Conservation (phyloP, 805 yeast species). For the Hanseniaspora nectarophila region DNA sequence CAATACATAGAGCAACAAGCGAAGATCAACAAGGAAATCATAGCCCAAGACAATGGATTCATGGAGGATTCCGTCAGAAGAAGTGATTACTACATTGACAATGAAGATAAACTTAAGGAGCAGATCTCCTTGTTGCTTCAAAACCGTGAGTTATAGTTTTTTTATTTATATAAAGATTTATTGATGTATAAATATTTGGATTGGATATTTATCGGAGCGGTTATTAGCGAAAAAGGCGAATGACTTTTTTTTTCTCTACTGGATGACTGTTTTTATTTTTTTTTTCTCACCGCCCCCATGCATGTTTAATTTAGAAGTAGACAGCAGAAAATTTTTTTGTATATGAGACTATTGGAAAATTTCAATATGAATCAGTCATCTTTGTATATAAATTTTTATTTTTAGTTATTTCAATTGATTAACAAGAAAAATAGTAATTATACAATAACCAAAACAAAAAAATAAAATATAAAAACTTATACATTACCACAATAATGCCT, state of each 20-base stretch:
- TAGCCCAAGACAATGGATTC: constrained; percentile 81
- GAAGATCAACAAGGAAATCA: constrained; percentile 68
- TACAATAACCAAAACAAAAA: neutral
- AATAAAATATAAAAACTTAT: neutral
- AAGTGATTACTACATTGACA: constrained; percentile 55
- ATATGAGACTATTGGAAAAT: neutral
- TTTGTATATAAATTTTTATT: no score
- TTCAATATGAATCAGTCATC: neutral
- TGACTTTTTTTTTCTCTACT: neutral
- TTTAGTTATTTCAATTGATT: no score
- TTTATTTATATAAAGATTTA: no score
- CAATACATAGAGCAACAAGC: constrained; percentile 63
- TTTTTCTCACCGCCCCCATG: no score
- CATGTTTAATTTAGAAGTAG: no score
- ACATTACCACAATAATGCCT: constrained; percentile 26
- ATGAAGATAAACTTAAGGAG: constrained; percentile 64
- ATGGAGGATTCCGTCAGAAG: constrained; percentile 81
- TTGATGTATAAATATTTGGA: no score
- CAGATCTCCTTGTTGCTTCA: constrained; percentile 63
- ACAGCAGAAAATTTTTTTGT: no score
- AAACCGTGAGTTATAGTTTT: constrained; percentile 27
- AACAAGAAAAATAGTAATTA: neutral
- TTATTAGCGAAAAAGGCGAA: neutral
- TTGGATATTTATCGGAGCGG: neutral
- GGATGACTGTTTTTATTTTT: neutral